Base-by-base conservation (phyloP, 345 rosid species). In the Psidium friedrichsthalianum region DNA sequence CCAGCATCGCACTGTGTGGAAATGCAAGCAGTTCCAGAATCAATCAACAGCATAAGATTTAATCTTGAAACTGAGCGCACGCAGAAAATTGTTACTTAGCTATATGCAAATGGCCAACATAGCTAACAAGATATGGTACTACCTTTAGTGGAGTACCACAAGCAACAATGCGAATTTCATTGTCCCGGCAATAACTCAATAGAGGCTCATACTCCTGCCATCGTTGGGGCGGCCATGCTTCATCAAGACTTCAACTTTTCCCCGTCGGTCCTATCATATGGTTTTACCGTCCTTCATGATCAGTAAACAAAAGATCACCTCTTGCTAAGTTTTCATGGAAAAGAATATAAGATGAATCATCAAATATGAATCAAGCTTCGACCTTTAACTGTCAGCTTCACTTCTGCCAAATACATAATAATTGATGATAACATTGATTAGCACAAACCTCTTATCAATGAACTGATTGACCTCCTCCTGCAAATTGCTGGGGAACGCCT, bases 141-240 rank as follows among this genome's bases (percentile, higher is more conserved):
- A 96, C 99, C 98, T 94, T 90, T 74, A 95, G 95, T 8, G 98
- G 98, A 90, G 96, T 90, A 88, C 97, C 99, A 87, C 95, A 93
- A 85, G 99, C 97, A 90, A 97, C 92, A 87, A 95, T 90, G 55
- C 84, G 91, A 86, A 95, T 87, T 47, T 91, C 90, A 85, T 96
- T 91, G 64, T 94, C 97, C 0, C 96, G 95, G 85, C 99, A 96
- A 86, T 93, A 96, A 83, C 83, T 94, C 87, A 96, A 88, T 3
- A 96, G 92, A 91, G 96, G 98, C 89, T 96, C 98, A 55, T 94
- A 94, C 74, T 96, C 98, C 89, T 90, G 95, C 99, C 99, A 96
- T 36, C 90, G 92, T 83, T 91, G 91, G 85, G 92, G 86, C 1
- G 96, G 92, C 99, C 96, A 95, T 96, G 96, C 11, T 90, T 87